Conservation (phyloP, 2,329 filamentous ascomycete species). For the Zasmidium angulare region DNA sequence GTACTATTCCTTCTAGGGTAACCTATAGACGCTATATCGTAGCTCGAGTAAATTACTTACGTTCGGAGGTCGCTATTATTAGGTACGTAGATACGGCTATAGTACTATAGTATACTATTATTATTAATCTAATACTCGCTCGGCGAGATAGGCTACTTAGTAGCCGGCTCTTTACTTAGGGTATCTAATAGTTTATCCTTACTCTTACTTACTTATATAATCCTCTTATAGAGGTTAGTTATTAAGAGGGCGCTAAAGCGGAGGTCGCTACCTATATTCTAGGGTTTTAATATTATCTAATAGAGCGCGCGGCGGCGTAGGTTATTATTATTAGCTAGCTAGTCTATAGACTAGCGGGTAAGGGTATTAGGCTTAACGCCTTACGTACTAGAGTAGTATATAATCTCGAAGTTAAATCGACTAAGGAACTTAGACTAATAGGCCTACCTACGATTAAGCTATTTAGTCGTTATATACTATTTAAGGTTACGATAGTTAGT, state of each 20-base stretch:
- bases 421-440: neutral
- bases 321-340: neutral
- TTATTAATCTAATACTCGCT: neutral
- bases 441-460: neutral
- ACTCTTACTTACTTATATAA: neutral
- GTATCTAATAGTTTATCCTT: neutral
- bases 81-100: neutral
- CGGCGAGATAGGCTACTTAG: neutral
- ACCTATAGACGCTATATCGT: neutral
- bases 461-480: constrained; percentile 2
- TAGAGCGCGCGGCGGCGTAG: neutral
- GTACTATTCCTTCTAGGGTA: neutral
- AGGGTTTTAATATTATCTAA: neutral
- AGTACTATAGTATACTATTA: neutral
- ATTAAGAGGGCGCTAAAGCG: neutral
- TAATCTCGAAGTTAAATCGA: neutral
- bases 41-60: neutral
- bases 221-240: too few species aligned
- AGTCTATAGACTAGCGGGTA: neutral
- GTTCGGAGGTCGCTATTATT: neutral
- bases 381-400: neutral
- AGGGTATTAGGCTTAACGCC: neutral
- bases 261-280: neutral
- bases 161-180: neutral
- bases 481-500: constrained; percentile 3